Conservation (phyloP, 75 land plant genomes). For the Pinus taeda region DNA sequence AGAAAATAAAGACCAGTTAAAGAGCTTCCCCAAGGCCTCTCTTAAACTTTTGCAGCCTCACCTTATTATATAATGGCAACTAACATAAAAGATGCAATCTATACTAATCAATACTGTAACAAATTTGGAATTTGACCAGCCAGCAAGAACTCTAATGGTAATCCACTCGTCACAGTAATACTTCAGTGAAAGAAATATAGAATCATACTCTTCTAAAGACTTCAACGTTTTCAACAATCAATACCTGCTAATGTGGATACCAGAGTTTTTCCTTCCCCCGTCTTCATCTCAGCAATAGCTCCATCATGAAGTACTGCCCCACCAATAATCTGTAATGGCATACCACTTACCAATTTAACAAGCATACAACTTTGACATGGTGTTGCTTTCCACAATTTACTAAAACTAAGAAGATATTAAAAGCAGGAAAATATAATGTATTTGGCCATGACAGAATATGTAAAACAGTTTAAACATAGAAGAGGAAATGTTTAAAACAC, state of each 20-base stretch:
- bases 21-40: not conserved
- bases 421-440: not conserved
- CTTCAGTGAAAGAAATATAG: not conserved
- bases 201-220: not conserved
- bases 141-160: not conserved
- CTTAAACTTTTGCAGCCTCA: not conserved
- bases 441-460: not conserved
- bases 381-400: not conserved
- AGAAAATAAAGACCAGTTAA: not conserved
- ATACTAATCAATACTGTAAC: not conserved
- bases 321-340: slow-evolving; percentile 78
- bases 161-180: not conserved
- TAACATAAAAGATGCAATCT: not conserved
- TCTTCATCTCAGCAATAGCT: slow-evolving; percentile 99
- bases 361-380: not conserved
- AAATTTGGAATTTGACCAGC: too few species aligned
- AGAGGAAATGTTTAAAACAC: slow-evolving; percentile 24
- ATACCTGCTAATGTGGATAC: slow-evolving; percentile 91
- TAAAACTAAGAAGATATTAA: not conserved
- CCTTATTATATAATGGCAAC: not conserved
- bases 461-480: not conserved
- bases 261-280: slow-evolving; percentile 98
- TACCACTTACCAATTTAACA: not conserved
- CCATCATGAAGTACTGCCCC: slow-evolving; percentile 99
- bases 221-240: not conserved